A percentile compares a stretch with the other conserved stretches of the same genome.
phyloP scores from a whole-genome alignment of 768 basidiomycete species.

The Crepidotus variabilis region DNA sequence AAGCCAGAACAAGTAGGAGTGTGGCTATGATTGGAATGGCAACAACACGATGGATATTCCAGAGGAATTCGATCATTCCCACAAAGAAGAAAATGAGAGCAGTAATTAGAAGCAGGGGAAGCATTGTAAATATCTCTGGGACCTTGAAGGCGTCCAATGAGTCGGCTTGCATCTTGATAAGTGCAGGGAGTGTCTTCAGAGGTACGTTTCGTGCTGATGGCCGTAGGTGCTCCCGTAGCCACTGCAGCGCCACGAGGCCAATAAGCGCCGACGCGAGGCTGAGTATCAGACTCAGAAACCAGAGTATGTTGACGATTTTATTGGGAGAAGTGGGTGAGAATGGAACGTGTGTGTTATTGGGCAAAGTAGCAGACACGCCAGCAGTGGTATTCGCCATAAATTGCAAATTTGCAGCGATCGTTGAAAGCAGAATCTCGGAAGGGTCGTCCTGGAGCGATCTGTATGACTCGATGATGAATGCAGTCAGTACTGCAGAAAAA shows the following conservation, averaged over 20 bases:
- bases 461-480: background rate
- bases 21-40: conserved; percentile 10
- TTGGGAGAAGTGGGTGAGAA: too few relatives aligned
- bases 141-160: conserved; percentile 19
- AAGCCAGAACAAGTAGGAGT: conserved; percentile 9
- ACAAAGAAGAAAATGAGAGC: conserved; percentile 23
- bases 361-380: background rate
- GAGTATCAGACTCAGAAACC: too few relatives aligned
- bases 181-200: conserved; percentile 8
- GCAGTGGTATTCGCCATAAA: background rate
- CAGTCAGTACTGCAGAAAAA: background rate
- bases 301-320: too few relatives aligned
- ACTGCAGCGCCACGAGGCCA: conserved; percentile 20
- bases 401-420: background rate
- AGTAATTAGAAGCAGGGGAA: conserved; percentile 21
- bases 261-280: too few relatives aligned
- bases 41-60: conserved; percentile 11
- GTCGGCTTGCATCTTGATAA: conserved; percentile 20
- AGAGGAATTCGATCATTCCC: too few relatives aligned
- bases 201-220: conserved; percentile 2
- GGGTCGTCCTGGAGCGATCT: background rate
- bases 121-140: conserved; percentile 14
- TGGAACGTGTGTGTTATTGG: too few relatives aligned
- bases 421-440: background rate
- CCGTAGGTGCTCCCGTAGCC: conserved; percentile 20